Evolutionary conservation across 1,284 basidiomycete species (phyloP), one percentile per base, ranked within the genome.

Genomic region (Flammula alnicola): DNA sequence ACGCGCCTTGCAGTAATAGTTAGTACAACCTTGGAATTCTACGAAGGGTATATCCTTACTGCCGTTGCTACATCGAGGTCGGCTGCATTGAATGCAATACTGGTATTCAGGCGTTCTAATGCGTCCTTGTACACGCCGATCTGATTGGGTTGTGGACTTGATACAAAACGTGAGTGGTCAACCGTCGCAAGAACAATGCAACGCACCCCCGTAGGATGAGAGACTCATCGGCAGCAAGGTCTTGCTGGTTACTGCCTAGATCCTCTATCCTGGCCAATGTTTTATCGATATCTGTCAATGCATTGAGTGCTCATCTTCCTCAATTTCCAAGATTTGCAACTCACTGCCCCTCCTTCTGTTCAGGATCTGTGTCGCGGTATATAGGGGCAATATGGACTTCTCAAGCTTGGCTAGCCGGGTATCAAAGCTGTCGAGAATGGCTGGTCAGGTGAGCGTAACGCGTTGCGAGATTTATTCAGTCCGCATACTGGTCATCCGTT

Each of bases 371-470:
- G 88, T 85, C 1, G 86, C 84, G 2, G 76, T 80, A 59, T 92
- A 89, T 11, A 92, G 65, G 0, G 89, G 89, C 12, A 87, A 66
- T 48, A 92, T 90, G 3, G 88, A 86, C 60, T 91, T 92, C 61
- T 91, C 90, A 22, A 92, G 76, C 63, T 86, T 89, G 30, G 86
- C 81, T 8, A 92, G 70, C 19, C 89, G 79, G 1, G 81, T 81
- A 63, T 91, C 90, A 58, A 91, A 89, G 60, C 84, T 89, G 55
- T 85, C 83, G 43, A 92, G 74, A 56, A 91, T 84, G 33, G 85
- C 88, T 91, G 60, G 54, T 62, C 53, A 62, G 62, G 52, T 70
- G 55, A 66, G 67, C 64, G 47, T 16, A 19, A 55, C 57, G 52
- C 40, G 46, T 25, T 14, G 29, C 5, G 17, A 31, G 20, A 33